phyloP scores from a whole-genome alignment of 2,329 filamentous ascomycete genomes.

The Fusarium haematococcum region DNA sequence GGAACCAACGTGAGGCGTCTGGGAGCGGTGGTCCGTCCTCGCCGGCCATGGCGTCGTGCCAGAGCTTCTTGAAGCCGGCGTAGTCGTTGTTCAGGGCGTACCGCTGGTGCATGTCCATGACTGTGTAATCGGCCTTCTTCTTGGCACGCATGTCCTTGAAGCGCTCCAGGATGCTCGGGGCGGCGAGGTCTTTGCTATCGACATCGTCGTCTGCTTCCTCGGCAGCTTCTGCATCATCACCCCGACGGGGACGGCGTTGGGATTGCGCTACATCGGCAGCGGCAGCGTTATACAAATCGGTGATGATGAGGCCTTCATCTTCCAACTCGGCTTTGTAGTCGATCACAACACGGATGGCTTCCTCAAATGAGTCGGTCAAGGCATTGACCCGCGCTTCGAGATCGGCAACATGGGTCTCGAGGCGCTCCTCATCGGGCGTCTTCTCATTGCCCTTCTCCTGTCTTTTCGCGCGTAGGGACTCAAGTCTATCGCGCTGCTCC shows the following conservation, averaged over 20 bases:
- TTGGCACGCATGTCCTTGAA: conserved; percentile 51
- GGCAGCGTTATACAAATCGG: conserved; percentile 49
- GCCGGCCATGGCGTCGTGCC: conserved; percentile 65
- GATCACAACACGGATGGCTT: conserved; percentile 60
- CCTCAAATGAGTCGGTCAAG: conserved; percentile 60
- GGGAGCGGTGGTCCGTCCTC: conserved; percentile 64
- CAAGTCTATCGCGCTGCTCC: conserved; percentile 51
- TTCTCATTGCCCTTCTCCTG: conserved; percentile 52
- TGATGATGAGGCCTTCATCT: conserved; percentile 58
- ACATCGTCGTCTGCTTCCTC: conserved; percentile 40
- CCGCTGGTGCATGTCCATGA: conserved; percentile 56
- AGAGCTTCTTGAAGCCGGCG: conserved; percentile 67
- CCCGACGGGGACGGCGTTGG: conserved; percentile 4
- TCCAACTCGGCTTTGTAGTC: conserved; percentile 63
- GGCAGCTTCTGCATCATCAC: neutral
- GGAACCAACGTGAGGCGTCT: conserved; percentile 67
- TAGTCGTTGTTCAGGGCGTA: conserved; percentile 71
- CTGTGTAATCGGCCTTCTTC: conserved; percentile 57
- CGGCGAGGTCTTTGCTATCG: conserved; percentile 38
- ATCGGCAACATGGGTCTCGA: conserved; percentile 54
- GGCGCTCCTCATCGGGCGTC: conserved; percentile 50
- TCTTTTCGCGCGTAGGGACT: conserved; percentile 49
- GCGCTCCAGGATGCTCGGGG: conserved; percentile 46
- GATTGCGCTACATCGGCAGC: conserved; percentile 27
- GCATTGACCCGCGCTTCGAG: conserved; percentile 55